phyloP scores from a whole-genome alignment of 106 monocot genomes.

The Platanthera zijinensis region DNA sequence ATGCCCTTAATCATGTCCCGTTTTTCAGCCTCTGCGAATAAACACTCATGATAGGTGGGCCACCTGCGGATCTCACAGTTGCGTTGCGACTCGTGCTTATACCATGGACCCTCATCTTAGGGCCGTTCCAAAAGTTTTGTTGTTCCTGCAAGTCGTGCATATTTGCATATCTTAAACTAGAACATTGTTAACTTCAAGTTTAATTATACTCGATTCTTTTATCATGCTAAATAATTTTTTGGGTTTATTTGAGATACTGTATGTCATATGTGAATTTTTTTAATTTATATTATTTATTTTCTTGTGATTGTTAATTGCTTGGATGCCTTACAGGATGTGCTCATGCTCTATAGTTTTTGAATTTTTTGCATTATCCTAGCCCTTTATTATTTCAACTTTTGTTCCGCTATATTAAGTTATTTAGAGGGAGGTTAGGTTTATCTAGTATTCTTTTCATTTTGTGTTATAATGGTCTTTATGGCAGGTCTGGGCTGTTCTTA shows the following conservation, averaged over 20 bases:
- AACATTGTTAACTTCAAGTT: neutral
- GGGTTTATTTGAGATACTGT: neutral
- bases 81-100: too few species aligned
- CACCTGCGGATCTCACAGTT: too few species aligned
- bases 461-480: neutral
- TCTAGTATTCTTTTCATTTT: neutral
- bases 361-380: neutral
- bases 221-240: neutral
- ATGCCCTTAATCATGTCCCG: too few species aligned
- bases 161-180: too few species aligned
- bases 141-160: neutral
- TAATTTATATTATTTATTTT: neutral
- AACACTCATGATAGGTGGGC: too few species aligned
- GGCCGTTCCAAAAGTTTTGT: neutral
- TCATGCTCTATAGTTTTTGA: neutral
- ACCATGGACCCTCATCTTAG: neutral
- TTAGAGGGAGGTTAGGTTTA: neutral
- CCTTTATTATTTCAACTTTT: neutral
- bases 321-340: neutral
- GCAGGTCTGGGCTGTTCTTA: slow-evolving; percentile 97
- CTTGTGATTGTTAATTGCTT: neutral
- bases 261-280: neutral
- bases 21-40: too few species aligned
- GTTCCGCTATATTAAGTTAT: neutral
- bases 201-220: neutral